Percentiles rank a stretch among this genome's conserved stretches.
Evolutionary conservation across 129 eudicot species (phyloP).

Genomic region (Chrysanthemum makinoi): DNA sequence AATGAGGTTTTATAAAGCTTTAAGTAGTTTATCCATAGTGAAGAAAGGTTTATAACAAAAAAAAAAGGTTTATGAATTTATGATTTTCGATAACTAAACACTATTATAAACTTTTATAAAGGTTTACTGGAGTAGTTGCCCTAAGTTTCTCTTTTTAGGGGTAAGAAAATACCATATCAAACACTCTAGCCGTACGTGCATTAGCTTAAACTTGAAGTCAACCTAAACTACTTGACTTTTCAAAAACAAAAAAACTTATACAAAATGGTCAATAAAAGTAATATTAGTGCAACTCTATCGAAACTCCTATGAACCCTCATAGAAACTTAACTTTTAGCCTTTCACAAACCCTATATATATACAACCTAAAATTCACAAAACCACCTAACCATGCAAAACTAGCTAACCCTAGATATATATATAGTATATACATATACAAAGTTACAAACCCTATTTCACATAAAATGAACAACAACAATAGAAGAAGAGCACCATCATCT

Average conservation of each 20-base stretch:
- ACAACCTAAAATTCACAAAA: constrained; percentile 15
- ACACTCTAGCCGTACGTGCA: constrained; percentile 25
- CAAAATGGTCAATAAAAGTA: constrained; percentile 35
- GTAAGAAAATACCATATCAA: background rate
- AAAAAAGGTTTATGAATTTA: too few species aligned
- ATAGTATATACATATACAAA: constrained; percentile 4
- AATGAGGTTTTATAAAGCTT: too few species aligned
- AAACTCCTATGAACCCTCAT: constrained; percentile 56
- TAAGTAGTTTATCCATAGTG: too few species aligned
- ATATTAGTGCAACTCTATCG: constrained; percentile 30
- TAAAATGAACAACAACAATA: constrained; percentile 25
- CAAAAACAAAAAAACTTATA: constrained; percentile 7
- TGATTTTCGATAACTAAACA: too few species aligned
- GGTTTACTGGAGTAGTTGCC: too few species aligned
- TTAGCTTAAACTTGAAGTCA: constrained; percentile 22
- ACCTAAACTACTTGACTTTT: constrained; percentile 36
- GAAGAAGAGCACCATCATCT: constrained; percentile 25
- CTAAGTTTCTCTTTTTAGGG: too few species aligned
- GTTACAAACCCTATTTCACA: constrained; percentile 3
- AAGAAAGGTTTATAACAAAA: too few species aligned
- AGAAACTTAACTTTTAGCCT: constrained; percentile 34
- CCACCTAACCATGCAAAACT: constrained; percentile 18
- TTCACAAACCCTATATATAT: constrained; percentile 26
- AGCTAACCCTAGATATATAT: constrained; percentile 3
- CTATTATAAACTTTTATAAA: too few species aligned